Evolutionary conservation across 225 moss, liverwort and hornwort genomes (phyloP).

Genomic region (Antitrichia curtipendula): DNA sequence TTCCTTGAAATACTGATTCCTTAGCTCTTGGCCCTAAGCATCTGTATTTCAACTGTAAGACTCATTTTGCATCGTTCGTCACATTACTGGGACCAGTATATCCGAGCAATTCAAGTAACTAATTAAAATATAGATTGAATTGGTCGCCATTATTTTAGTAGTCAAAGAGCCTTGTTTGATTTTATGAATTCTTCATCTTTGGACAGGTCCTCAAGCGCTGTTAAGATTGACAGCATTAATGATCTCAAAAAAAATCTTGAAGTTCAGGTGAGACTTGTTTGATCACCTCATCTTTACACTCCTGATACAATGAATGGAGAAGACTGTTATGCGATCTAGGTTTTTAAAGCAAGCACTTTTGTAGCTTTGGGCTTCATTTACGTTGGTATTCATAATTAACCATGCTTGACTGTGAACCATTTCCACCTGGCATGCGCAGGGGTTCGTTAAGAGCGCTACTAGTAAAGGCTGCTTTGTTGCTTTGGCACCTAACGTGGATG

Average conservation of each 20-base stretch:
- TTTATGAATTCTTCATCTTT: not conserved
- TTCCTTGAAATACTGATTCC: not conserved
- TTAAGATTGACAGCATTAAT: slow-evolving; percentile 30
- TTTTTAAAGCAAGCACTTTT: not conserved
- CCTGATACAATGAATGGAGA: not conserved
- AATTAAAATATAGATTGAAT: not conserved
- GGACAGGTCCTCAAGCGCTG: slow-evolving; percentile 25
- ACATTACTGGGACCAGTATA: not conserved
- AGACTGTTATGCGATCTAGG: not conserved
- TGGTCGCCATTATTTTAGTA: not conserved
- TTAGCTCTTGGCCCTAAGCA: not conserved
- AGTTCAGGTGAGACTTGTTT: slow-evolving; percentile 45
- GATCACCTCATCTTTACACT: not conserved
- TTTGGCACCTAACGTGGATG: slow-evolving; percentile 68
- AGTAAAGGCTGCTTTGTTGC: slow-evolving; percentile 80
- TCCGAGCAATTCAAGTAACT: not conserved
- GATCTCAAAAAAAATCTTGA: slow-evolving; percentile 42
- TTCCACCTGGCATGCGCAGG: slow-evolving; percentile 24
- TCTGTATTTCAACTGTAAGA: not conserved
- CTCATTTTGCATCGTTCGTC: not conserved
- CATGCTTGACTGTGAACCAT: not conserved
- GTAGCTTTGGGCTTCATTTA: not conserved
- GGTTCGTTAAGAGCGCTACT: slow-evolving; percentile 58
- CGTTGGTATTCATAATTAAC: not conserved
- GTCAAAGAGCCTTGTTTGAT: not conserved